These are phyloP conservation scores for Moesziomyces antarcticus DNA, from an alignment of 1,284 basidiomycete species.

Conservation along the genomic window DNA sequence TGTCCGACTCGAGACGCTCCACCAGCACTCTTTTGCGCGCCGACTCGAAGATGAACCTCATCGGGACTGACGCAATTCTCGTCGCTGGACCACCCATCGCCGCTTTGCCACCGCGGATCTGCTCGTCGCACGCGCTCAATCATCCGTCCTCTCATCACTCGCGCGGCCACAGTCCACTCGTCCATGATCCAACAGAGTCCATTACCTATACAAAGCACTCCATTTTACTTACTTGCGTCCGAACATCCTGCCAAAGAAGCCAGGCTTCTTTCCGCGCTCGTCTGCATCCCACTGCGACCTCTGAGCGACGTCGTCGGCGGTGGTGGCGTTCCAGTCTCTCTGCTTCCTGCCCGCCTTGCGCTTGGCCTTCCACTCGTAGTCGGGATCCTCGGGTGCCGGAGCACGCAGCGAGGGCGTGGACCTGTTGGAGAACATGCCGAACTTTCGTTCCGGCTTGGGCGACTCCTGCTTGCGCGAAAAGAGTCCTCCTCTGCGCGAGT, in stretches of 20 bases:
- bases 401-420: slow-evolving; percentile 32
- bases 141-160: no score
- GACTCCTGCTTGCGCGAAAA: not conserved
- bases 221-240: slow-evolving; percentile 20
- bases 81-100: no score
- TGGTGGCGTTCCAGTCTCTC: slow-evolving; percentile 35
- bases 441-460: slow-evolving; percentile 5
- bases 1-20: no score
- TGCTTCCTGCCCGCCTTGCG: slow-evolving; percentile 12
- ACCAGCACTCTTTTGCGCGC: no score
- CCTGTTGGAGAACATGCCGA: slow-evolving; percentile 27
- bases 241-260: slow-evolving; percentile 41
- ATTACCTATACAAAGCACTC: no score
- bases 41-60: no score
- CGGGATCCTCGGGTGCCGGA: slow-evolving; percentile 39
- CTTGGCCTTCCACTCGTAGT: slow-evolving; percentile 36
- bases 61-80: no score
- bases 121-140: no score
- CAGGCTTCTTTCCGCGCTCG: slow-evolving; percentile 11
- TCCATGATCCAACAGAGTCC: no score
- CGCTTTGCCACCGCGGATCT: no score
- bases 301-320: slow-evolving; percentile 11
- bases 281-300: slow-evolving; percentile 17
- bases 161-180: not conserved
- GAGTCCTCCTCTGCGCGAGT: slow-evolving; percentile 1